phyloP scores from a whole-genome alignment of 306 rosid genomes.

The Vicia villosa region DNA sequence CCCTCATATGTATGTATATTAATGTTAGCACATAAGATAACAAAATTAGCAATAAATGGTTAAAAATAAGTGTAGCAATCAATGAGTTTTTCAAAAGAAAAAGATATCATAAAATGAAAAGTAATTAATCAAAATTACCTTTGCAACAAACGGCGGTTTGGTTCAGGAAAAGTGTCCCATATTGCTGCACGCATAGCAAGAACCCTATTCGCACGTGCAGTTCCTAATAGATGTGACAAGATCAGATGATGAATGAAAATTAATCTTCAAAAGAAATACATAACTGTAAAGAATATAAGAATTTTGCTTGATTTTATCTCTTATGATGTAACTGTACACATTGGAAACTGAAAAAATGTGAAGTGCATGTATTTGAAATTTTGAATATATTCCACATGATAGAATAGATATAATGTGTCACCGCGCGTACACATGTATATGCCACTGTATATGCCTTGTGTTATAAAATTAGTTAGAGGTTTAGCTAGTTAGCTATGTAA shows the following conservation, averaged over 20 bases:
- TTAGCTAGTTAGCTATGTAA: neutral
- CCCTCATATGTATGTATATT: neutral
- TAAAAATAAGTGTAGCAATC: neutral
- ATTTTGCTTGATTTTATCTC: neutral
- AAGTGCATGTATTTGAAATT: neutral
- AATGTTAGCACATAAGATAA: conserved; percentile 8
- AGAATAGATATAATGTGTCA: neutral
- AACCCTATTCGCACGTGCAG: conserved; percentile 65
- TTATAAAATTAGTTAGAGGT: neutral
- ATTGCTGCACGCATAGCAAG: conserved; percentile 84
- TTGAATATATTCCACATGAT: neutral
- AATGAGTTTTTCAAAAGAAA: neutral
- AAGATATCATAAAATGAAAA: conserved; percentile 7
- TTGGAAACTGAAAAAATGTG: neutral
- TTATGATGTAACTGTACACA: neutral
- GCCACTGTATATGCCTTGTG: neutral
- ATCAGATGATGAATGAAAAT: conserved; percentile 29
- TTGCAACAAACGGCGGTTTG: conserved; percentile 86
- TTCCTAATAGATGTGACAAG: conserved; percentile 55
- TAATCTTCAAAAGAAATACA: conserved; percentile 13
- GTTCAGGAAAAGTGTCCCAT: conserved; percentile 92
- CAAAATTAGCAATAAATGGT: conserved; percentile 6
- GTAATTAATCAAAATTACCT: conserved; percentile 56
- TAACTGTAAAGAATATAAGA: conserved; percentile 1
- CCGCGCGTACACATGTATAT: neutral